phyloP scores from a whole-genome alignment of 2,329 filamentous ascomycete genomes.

The Aspergillus aculeatus region DNA sequence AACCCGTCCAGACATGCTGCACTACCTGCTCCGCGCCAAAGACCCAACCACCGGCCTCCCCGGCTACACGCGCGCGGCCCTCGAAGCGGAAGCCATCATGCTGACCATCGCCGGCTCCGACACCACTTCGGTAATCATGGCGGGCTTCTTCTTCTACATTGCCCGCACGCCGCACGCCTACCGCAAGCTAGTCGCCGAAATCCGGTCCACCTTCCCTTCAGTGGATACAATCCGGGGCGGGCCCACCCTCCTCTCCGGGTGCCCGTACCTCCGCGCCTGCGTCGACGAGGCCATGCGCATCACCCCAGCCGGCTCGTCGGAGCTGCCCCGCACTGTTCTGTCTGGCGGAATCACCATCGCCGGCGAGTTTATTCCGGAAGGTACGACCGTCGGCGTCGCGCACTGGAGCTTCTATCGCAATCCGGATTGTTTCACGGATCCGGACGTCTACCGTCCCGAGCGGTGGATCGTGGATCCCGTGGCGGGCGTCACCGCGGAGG shows the following conservation, averaged over 20 bases:
- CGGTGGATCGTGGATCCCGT: constrained; percentile 35
- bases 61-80: constrained; percentile 1
- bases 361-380: constrained; percentile 17
- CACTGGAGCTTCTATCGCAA: constrained; percentile 31
- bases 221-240: constrained; percentile 34
- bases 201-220: constrained; percentile 33
- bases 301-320: constrained; percentile 21
- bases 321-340: constrained; percentile 36
- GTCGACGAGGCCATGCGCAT: constrained; percentile 11
- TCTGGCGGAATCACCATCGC: constrained; percentile 28
- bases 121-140: constrained; percentile 44
- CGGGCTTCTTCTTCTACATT: constrained; percentile 42
- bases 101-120: constrained; percentile 26
- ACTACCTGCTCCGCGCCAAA: background rate
- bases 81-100: constrained; percentile 2
- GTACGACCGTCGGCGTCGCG: constrained; percentile 42
- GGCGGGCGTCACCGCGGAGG: background rate
- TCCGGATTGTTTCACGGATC: constrained; percentile 16
- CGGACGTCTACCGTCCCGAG: constrained; percentile 33
- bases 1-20: background rate
- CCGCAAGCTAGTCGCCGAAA: constrained; percentile 33
- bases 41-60: constrained; percentile 2
- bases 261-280: constrained; percentile 11
- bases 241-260: constrained; percentile 1
- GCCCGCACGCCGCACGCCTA: constrained; percentile 31